Percentiles rank a stretch among this genome's conserved stretches.
Evolutionary conservation across 768 basidiomycete species (phyloP).

Genomic region (Amanita pseudoporphyria): DNA sequence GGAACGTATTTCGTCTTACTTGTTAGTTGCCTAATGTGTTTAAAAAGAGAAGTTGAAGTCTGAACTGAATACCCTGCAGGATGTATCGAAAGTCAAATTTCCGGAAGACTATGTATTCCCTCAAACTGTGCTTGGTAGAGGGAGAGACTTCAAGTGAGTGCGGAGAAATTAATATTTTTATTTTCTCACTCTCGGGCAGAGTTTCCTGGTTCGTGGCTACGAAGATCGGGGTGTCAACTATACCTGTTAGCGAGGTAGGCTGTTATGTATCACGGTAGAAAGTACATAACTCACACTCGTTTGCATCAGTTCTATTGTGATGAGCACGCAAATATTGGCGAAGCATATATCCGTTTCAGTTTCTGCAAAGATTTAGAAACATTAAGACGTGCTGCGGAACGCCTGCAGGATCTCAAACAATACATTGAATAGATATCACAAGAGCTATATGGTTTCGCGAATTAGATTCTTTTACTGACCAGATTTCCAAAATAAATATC

Average conservation of each 20-base stretch:
- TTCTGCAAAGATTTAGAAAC: slow-evolving; percentile 96
- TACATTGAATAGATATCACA: slow-evolving; percentile 30
- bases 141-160: slow-evolving; percentile 73
- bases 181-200: slow-evolving; percentile 27
- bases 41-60: no score
- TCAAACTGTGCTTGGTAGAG: slow-evolving; percentile 60
- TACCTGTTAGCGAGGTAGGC: slow-evolving; percentile 86
- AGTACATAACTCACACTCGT: neutral
- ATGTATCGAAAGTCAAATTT: slow-evolving; percentile 67
- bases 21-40: slow-evolving; percentile 36
- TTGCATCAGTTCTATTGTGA: slow-evolving; percentile 78
- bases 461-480: neutral
- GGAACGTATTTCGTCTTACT: slow-evolving; percentile 88
- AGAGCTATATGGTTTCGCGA: neutral
- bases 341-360: slow-evolving; percentile 80
- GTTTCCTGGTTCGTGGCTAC: slow-evolving; percentile 94
- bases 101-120: slow-evolving; percentile 86
- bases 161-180: neutral
- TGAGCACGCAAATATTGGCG: slow-evolving; percentile 79
- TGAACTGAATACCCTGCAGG: slow-evolving; percentile 30
- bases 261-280: neutral
- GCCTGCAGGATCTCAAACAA: slow-evolving; percentile 66
- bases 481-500: neutral
- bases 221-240: slow-evolving; percentile 85
- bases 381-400: slow-evolving; percentile 68